These are phyloP conservation scores for Ogataea nonfermentans DNA, from an alignment of 805 yeast species.

Conservation along the genomic window DNA sequence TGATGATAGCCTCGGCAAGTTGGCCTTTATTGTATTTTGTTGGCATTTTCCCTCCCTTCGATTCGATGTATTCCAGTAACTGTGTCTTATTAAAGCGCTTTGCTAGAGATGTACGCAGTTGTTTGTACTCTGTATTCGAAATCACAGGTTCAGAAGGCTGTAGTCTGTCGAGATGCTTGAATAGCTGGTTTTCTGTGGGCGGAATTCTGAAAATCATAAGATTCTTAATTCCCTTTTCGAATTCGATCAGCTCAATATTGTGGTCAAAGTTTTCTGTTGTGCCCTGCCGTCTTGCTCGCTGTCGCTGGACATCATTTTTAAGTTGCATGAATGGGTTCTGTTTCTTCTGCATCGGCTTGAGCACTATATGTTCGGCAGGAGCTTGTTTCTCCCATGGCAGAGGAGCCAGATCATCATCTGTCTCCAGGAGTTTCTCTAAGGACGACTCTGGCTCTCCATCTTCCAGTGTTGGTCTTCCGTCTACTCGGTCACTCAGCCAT, in stretches of 20 bases:
- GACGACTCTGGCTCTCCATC: background rate
- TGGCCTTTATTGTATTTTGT: slow-evolving; percentile 19
- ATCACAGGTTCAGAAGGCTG: slow-evolving; percentile 24
- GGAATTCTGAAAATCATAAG: slow-evolving; percentile 31
- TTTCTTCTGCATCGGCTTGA: slow-evolving; percentile 27
- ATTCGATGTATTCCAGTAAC: slow-evolving; percentile 22
- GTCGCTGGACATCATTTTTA: slow-evolving; percentile 9
- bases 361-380: slow-evolving; percentile 21
- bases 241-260: slow-evolving; percentile 25
- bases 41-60: slow-evolving; percentile 8
- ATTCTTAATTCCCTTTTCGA: slow-evolving; percentile 29
- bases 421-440: background rate
- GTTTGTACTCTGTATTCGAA: slow-evolving; percentile 23
- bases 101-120: slow-evolving; percentile 20
- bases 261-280: slow-evolving; percentile 1
- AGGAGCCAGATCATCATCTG: background rate
- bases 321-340: slow-evolving; percentile 22
- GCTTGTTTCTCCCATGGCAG: slow-evolving; percentile 16
- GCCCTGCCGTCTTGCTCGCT: slow-evolving; percentile 5
- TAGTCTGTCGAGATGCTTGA: slow-evolving; percentile 28
- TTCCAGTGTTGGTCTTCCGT: background rate
- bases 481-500: slow-evolving; percentile 3
- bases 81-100: slow-evolving; percentile 25
- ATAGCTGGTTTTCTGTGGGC: slow-evolving; percentile 25
- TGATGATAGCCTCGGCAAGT: slow-evolving; percentile 23